phyloP scores from a whole-genome alignment of 768 basidiomycete species.

The Trametes elegans region DNA sequence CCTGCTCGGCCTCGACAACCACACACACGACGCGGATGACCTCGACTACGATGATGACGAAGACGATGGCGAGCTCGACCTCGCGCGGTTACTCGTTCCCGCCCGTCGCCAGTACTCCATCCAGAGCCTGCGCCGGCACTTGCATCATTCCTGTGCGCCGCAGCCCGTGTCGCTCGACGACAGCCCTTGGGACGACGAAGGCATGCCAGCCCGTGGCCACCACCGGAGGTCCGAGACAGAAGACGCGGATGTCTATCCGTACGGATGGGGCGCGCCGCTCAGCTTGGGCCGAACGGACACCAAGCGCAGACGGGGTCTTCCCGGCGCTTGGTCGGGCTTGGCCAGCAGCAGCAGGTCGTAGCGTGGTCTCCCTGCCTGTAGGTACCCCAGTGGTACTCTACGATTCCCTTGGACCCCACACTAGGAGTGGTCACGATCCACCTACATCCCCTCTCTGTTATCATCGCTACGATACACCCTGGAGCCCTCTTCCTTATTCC shows the following conservation, averaged over 20 bases:
- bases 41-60: constrained; percentile 43
- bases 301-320: constrained; percentile 34
- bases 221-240: constrained; percentile 13
- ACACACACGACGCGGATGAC: constrained; percentile 23
- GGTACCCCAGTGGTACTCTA: background rate
- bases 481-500: background rate
- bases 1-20: constrained; percentile 6
- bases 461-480: background rate
- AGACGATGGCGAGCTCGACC: constrained; percentile 56
- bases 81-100: constrained; percentile 66
- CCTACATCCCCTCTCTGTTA: too few species aligned
- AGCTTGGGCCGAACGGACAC: constrained; percentile 22
- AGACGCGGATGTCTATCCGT: constrained; percentile 27
- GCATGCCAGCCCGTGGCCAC: constrained; percentile 14
- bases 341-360: constrained; percentile 10
- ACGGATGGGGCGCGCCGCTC: constrained; percentile 24
- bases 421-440: background rate
- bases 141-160: constrained; percentile 30
- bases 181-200: constrained; percentile 30
- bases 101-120: constrained; percentile 75
- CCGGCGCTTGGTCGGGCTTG: constrained; percentile 31
- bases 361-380: background rate
- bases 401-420: background rate
- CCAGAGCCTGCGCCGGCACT: constrained; percentile 64
- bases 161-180: constrained; percentile 19